Base-by-base conservation (phyloP, 108 stramenopile species). In the Mayamaea pseudoterrestris region DNA sequence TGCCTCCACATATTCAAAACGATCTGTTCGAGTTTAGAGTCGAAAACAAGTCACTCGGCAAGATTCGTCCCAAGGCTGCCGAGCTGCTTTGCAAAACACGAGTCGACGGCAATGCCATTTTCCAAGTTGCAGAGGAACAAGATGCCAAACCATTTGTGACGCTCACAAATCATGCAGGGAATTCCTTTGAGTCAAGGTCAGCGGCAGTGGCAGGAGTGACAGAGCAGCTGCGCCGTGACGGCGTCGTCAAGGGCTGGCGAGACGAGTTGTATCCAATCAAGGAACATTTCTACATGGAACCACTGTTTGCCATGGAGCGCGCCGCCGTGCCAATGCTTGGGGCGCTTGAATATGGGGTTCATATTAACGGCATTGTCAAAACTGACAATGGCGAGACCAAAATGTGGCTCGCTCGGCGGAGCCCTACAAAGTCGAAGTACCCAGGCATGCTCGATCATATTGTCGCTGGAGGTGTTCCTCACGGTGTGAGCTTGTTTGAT, bases 361-460 rank as follows among this genome's bases (percentile, higher is more conserved):
- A 71, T 46, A 61, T 71, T 41, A 94, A 94, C 65, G 93, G 89
- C 1, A 32, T 83, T 3, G 72, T 83, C 16, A 40, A 40, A n/a
- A 32, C 23, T 4, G 20, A 53, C n/a, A 47, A 44, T 24, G 52
- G 45, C 14, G 49, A 64, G 31, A 32, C 59, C 5, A 59, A 52
- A 46, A 78, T 94, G 82, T 94, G 93, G 93, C 83, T 94, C 35
- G 93, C 66, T 17, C 55, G 75, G 39, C 53, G 93, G 35, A 80
- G 90, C 2, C 56, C 58, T n/a, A 57, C 57, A 18, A 94, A 94
- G 53, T 68, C 67, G 5, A 89, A 80, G 31, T 94, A 59, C 55
- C 86, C 89, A 1, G 76, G 83, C 18, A 80, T 79, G 74, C 56
- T 91, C 44, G 93, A 94, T 72, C 93, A 94, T 45, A 65, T 94